Evolutionary conservation across 2,329 filamentous ascomycete species (phyloP).

Genomic region (Xenoacremonium recifei): DNA sequence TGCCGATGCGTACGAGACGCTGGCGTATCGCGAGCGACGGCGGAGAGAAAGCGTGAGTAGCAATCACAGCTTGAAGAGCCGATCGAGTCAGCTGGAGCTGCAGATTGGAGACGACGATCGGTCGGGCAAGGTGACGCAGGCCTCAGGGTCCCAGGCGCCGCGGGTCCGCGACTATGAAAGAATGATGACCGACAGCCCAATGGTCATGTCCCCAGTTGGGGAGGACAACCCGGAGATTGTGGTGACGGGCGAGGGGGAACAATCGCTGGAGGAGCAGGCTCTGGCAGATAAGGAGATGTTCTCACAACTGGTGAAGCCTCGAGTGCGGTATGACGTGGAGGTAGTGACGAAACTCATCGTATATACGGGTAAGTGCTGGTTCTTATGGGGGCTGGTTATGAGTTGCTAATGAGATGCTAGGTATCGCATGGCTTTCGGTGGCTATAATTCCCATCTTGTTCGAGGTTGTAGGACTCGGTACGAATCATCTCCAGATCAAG

Average conservation of each 20-base stretch:
- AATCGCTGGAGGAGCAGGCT: constrained; percentile 61
- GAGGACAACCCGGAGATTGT: constrained; percentile 35
- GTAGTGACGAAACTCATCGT: constrained; percentile 96
- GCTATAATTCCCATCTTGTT: constrained; percentile 74
- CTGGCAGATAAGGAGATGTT: constrained; percentile 78
- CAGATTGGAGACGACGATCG: constrained; percentile 37
- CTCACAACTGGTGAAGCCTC: constrained; percentile 75
- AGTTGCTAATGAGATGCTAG: constrained; percentile 38
- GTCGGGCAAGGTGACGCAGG: constrained; percentile 38
- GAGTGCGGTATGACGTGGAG: constrained; percentile 96
- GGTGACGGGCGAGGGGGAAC: constrained; percentile 36
- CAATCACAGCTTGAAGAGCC: constrained; percentile 47
- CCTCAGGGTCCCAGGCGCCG: constrained; percentile 45
- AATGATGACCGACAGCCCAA: constrained; percentile 68
- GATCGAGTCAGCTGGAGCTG: constrained; percentile 42
- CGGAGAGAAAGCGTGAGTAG: constrained; percentile 55
- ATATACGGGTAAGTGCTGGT: constrained; percentile 69
- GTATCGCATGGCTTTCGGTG: constrained; percentile 79
- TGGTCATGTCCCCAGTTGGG: constrained; percentile 34
- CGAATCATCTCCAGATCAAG: constrained; percentile 34
- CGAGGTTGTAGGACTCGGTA: constrained; percentile 54
- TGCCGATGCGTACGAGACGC: constrained; percentile 91
- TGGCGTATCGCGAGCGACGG: constrained; percentile 78
- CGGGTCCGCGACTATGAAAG: constrained; percentile 64
- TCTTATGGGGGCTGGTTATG: not conserved